Evolutionary conservation across 2,329 filamentous ascomycete species (phyloP).

Genomic region (Penicillium aurantiogriseum): DNA sequence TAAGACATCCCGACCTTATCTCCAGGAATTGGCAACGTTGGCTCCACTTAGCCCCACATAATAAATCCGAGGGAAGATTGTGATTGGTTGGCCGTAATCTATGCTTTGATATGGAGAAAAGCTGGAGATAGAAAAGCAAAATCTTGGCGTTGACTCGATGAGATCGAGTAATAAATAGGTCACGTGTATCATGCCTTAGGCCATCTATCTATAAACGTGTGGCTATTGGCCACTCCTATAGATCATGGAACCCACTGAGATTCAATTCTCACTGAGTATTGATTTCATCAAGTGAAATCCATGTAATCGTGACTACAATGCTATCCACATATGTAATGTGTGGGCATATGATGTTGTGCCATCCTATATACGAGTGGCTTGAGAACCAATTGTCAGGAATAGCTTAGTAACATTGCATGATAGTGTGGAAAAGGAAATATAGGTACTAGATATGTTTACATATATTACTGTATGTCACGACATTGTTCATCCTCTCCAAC

Average conservation of each 20-base stretch:
- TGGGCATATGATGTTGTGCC: background rate
- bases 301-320: background rate
- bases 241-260: background rate
- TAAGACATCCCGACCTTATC: constrained; percentile 29
- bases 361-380: background rate
- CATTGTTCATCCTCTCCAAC: background rate
- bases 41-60: background rate
- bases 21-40: background rate
- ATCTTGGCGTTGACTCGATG: constrained; percentile 33
- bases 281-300: background rate
- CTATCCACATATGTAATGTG: background rate
- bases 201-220: background rate
- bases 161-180: constrained; percentile 33
- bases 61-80: accelerated
- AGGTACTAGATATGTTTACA: background rate
- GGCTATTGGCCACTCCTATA: background rate
- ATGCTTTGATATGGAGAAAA: constrained; percentile 13
- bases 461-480: background rate
- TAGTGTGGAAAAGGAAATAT: background rate
- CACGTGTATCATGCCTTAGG: background rate
- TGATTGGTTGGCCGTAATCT: constrained; percentile 28
- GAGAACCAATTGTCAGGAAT: background rate
- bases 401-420: background rate
- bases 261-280: background rate
- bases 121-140: constrained; percentile 8